Conservation (phyloP, 805 yeast genomes). For the Cyberlindnera veronae region DNA sequence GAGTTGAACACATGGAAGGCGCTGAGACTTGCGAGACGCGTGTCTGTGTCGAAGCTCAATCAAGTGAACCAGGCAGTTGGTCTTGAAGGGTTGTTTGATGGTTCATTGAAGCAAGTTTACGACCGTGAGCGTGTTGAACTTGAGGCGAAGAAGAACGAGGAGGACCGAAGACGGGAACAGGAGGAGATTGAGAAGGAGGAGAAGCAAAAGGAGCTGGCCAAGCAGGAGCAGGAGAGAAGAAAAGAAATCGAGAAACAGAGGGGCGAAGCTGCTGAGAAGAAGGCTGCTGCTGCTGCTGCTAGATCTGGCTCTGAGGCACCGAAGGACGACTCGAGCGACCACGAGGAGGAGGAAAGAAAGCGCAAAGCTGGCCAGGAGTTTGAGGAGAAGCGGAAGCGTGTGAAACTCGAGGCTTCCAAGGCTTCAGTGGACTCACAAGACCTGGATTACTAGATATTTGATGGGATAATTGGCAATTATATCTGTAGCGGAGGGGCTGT, state of each 20-base stretch:
- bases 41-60: constrained; percentile 34
- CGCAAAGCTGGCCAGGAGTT: constrained; percentile 21
- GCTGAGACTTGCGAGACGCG: constrained; percentile 37
- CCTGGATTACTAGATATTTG: constrained; percentile 16
- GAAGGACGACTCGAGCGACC: neutral
- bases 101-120: constrained; percentile 17
- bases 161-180: constrained; percentile 17
- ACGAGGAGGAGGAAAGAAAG: constrained; percentile 16
- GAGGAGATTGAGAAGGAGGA: constrained; percentile 13
- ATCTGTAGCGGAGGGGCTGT: no score
- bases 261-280: constrained; percentile 3
- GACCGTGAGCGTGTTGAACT: constrained; percentile 13
- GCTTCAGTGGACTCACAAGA: constrained; percentile 6
- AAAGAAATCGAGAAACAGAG: neutral
- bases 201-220: constrained; percentile 10
- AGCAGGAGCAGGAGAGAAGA: constrained; percentile 3
- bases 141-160: constrained; percentile 18
- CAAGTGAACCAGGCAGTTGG: constrained; percentile 35
- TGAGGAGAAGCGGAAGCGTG: constrained; percentile 20
- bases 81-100: constrained; percentile 37
- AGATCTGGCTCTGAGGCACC: neutral
- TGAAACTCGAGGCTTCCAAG: constrained; percentile 12
- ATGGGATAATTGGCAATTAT: neutral
- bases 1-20: constrained; percentile 40
- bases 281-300: neutral